Evolutionary conservation across 352 stramenopile species (phyloP), one percentile per base, ranked within the genome.

Genomic region (Globisporangium mamillatum): DNA sequence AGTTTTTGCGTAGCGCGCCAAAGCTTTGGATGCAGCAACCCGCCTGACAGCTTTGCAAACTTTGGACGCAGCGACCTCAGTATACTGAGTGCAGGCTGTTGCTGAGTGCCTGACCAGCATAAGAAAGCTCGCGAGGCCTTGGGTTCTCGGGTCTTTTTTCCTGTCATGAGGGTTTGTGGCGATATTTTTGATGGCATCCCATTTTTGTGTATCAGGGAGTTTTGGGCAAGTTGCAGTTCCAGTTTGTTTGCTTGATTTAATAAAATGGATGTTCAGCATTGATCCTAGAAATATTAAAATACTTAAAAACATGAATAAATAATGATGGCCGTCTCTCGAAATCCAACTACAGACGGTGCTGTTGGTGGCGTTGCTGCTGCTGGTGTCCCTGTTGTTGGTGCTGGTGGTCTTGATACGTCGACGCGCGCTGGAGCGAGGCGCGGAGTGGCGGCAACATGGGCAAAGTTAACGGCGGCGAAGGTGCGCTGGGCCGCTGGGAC

Each of bases 351-450:
- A 46, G 38, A 5, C 38, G 38, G 38, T 46, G 38, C 20, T 46
- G 38, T 4, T 46, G 38, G 38, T 46, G 14, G 5, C 38, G 12
- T 32, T 32, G 38, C 5, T 46, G 38, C 14, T 16, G 38, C 3
- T 44, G 36, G 32, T 29, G 25, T 55, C 52, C 9, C 58, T 16
- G 58, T 0, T 64, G 59, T 9, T 55, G 38, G 5, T 64, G 36
- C 18, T 64, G 38, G 3, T 64, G 36, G 24, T 36, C 36, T 4
- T 52, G 59, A 29, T 64, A 64, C 60, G 60, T 44, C 6, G 25
- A 64, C 38, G 58, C 60, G 20, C 60, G 60, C 60, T 64, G 38
- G 60, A 64, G 60, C 60, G 60, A 64, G 24, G 60, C 60, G 10
- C 60, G 41, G 7, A 64, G 38, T 9, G 59, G 55, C 59, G 59